phyloP scores from a whole-genome alignment of 2,329 filamentous ascomycete species.

The Alternaria gansuensis region DNA sequence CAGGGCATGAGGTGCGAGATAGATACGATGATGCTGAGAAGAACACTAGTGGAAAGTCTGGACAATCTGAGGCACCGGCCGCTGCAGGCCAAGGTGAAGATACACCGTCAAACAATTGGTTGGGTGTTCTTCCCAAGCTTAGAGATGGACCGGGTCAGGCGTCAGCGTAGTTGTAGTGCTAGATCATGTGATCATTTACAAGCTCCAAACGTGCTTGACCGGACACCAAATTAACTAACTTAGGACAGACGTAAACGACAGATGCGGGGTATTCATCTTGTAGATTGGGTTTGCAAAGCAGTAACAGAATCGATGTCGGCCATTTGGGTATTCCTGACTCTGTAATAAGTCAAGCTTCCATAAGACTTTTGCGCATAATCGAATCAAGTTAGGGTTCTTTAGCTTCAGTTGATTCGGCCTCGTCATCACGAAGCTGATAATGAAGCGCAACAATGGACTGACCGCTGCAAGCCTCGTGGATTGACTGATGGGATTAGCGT shows the following conservation, averaged over 20 bases:
- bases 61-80: neutral
- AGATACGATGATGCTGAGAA: slow-evolving; percentile 14
- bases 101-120: slow-evolving; percentile 22
- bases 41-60: neutral
- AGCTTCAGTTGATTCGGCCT: neutral
- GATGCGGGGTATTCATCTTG: neutral
- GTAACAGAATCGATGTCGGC: neutral
- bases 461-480: neutral
- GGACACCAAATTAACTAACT: neutral
- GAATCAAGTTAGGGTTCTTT: neutral
- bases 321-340: neutral
- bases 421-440: neutral
- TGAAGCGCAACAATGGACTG: neutral
- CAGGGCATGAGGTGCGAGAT: slow-evolving; percentile 12
- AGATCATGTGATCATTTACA: slow-evolving; percentile 2
- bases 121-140: slow-evolving; percentile 24
- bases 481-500: neutral
- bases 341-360: neutral
- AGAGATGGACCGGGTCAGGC: slow-evolving; percentile 18
- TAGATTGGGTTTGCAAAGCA: neutral
- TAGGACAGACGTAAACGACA: neutral
- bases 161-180: slow-evolving; percentile 1
- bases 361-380: neutral
- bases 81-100: slow-evolving; percentile 15
- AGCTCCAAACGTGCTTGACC: neutral